phyloP scores from a whole-genome alignment of 192 early-diverging fungal genomes.

The Mortierella alpina region DNA sequence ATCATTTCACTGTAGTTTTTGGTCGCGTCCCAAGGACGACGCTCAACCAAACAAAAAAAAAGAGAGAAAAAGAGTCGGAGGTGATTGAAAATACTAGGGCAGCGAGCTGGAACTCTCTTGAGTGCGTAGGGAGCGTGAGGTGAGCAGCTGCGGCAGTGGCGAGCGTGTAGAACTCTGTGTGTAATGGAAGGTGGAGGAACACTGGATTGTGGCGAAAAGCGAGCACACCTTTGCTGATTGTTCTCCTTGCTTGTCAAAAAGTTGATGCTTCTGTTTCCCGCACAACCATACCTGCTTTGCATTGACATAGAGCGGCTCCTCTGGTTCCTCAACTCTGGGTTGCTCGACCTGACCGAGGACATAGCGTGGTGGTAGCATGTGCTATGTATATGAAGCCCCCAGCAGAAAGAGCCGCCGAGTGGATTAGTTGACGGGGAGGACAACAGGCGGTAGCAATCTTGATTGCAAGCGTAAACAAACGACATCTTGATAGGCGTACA shows the following conservation, averaged over 20 bases:
- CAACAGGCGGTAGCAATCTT: not conserved
- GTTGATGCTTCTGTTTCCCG: not conserved
- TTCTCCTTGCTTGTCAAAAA: no score
- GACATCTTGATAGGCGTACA: constrained; percentile 2
- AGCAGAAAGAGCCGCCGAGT: not conserved
- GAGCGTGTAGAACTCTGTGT: no score
- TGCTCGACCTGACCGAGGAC: constrained; percentile 39
- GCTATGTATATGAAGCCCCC: constrained; percentile 12
- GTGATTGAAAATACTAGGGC: not conserved
- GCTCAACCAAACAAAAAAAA: constrained; percentile 37
- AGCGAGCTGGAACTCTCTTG: not conserved
- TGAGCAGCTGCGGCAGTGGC: no score
- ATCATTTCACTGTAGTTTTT: constrained; percentile 52
- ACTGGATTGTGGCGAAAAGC: not conserved
- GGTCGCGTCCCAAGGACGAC: constrained; percentile 42
- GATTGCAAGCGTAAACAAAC: not conserved
- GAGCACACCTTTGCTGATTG: not conserved
- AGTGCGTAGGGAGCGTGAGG: no score
- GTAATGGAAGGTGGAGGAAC: no score
- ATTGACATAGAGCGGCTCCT: constrained; percentile 94
- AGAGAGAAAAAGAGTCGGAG: not conserved
- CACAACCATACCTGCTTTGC: constrained; percentile 72
- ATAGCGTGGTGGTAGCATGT: constrained; percentile 43
- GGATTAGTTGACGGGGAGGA: not conserved
- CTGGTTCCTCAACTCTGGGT: constrained; percentile 43